Evolutionary conservation across 306 rosid genomes (phyloP), one percentile per base, ranked within the genome.

Genomic region (Mimosa bimucronata): DNA sequence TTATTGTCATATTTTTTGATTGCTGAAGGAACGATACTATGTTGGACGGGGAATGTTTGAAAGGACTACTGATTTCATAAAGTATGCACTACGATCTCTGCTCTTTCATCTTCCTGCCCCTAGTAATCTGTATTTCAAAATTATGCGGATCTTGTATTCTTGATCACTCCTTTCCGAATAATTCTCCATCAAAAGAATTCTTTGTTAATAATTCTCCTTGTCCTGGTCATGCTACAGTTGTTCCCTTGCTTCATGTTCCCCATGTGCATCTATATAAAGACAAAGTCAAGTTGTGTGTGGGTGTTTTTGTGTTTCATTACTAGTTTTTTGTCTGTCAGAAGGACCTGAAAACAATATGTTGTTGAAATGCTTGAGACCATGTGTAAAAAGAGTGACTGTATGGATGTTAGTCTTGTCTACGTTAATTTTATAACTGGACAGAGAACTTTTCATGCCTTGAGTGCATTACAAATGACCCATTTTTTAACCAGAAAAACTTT

Each of bases 11-110:
- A 77, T 25, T 40, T 80, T 61, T 82, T 77, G 48, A 53, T 69
- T 84, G 16, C 61, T 85, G 74, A 83, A 94, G 98, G 98, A 94
- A 79, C 98, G 92, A 0, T 85, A 94, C 83, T 94, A 92, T 83
- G 97, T 92, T 75, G 98, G 98, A 15, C 94, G 92, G 11, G 98
- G 98, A 88, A 91, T 94, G 98, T 94, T 85, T 85, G 98, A 94
- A 86, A 89, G 89, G 85, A 91, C 90, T 72, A 86, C 90, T 30
- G 97, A 94, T 85, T 94, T 94, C 88, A 84, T 94, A 77, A 92
- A 88, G 98, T 94, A 94, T 71, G 84, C 69, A 19, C 74, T 80
- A 26, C 29, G 70, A 77, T 79, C 50, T 76, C 26, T 45, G 70
- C 62, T 72, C 40, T 66, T 40, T 58, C 0, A 40, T 23, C 14